Evolutionary conservation across 352 stramenopile genomes (phyloP), one percentile per base, ranked within the genome.

Genomic region (Phytophthora hybrid): DNA sequence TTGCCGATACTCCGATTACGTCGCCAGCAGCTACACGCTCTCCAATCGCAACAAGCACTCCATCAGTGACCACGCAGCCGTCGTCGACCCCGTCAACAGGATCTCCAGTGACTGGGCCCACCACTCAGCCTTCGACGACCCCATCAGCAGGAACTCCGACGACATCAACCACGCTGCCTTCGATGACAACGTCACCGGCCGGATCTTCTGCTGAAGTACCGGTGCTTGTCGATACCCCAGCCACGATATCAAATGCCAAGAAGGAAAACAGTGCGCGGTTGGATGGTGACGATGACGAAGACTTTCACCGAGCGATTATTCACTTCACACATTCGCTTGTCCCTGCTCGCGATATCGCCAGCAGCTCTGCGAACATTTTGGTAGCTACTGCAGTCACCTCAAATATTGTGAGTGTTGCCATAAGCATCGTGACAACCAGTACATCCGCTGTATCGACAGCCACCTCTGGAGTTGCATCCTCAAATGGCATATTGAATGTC

Each of bases 321-420:
- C 47, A 77, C 13, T 68, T 81, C n/a, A 79, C 75, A 1, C 49
- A 71, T 41, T 69, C 71, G 16, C 29, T 77, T 7, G 63, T 53
- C 6, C 60, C 74, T 58, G 63, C 86, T 26, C 77, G 82, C 2
- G 73, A 90, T n/a, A 32, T 52, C 9, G 76, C 77, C 18, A 82
- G 70, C 26, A 71, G 58, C 3, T 90, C 85, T 1, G 80, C 73
- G 1, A 90, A 92, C 46, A 65, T 89, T n/a, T 73, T 92, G 2
- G 72, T 91, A 8, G 85, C 63, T 18, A 89, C 79, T 11, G 85
- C 81, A 2, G 83, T 90, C 3, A 77, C 78, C 9, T 71, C 77
- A 9, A 92, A 92, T 58, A 58, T 88, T 32, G 78, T 90, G 5
- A 87, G 69, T 60, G 76, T 74, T 29, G 80, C 60, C 13, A 87